Percentiles rank a stretch among this genome's conserved stretches.
Evolutionary conservation across 2,329 filamentous ascomycete species (phyloP).

Genomic region (Fusarium compactum): DNA sequence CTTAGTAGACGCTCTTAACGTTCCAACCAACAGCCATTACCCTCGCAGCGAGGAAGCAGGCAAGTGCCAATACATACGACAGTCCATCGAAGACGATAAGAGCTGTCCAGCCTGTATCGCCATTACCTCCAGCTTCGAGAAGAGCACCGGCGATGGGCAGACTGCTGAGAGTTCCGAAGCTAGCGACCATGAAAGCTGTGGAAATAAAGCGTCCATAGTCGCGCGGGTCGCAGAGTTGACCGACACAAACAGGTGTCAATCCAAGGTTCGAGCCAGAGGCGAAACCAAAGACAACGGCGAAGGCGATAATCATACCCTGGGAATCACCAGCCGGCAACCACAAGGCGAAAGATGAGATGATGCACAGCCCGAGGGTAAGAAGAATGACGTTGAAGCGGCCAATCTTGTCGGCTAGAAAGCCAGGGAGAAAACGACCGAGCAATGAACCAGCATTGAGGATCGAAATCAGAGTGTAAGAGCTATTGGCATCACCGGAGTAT

Average conservation of each 20-base stretch:
- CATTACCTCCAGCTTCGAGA: slow-evolving; percentile 48
- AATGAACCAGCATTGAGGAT: slow-evolving; percentile 84
- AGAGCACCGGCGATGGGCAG: slow-evolving; percentile 58
- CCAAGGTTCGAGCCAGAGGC: slow-evolving; percentile 83
- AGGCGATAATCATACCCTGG: slow-evolving; percentile 72
- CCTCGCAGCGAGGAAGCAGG: slow-evolving; percentile 36
- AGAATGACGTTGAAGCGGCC: slow-evolving; percentile 88
- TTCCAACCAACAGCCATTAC: slow-evolving; percentile 38
- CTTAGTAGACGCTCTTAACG: slow-evolving; percentile 33
- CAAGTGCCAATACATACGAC: slow-evolving; percentile 36
- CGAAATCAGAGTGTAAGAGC: slow-evolving; percentile 78
- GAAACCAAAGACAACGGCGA: slow-evolving; percentile 81
- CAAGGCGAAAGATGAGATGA: slow-evolving; percentile 70
- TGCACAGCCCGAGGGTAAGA: slow-evolving; percentile 68
- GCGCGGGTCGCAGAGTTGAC: slow-evolving; percentile 80
- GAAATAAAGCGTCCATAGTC: slow-evolving; percentile 83
- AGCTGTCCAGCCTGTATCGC: slow-evolving; percentile 52
- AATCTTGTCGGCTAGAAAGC: slow-evolving; percentile 78
- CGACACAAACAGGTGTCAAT: slow-evolving; percentile 82
- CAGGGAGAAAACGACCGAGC: slow-evolving; percentile 81
- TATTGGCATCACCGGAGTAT: slow-evolving; percentile 32
- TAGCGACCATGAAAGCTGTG: slow-evolving; percentile 81
- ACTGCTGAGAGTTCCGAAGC: slow-evolving; percentile 71
- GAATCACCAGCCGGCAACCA: slow-evolving; percentile 75
- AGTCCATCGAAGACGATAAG: slow-evolving; percentile 56